A percentile compares a stretch with the other conserved stretches of the same genome.
Evolutionary conservation across 2,329 filamentous ascomycete species (phyloP).

Genomic region (Cercospora zeina): DNA sequence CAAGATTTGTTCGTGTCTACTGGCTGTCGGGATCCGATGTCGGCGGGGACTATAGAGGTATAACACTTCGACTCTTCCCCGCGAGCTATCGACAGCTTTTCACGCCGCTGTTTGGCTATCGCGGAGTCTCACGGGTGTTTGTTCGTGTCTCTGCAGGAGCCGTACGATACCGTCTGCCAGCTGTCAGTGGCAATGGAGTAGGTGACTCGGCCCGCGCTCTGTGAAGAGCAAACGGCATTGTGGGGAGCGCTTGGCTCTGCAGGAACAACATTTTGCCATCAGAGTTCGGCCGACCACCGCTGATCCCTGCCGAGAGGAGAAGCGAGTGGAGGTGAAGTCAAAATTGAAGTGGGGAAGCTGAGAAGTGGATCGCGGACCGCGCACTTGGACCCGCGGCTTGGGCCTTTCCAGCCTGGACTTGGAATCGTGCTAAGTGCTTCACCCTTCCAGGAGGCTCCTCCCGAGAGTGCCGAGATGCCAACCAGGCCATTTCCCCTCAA

Average conservation of each 20-base stretch:
- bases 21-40: conserved; percentile 9
- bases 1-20: not conserved
- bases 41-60: conserved; percentile 2
- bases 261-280: conserved; percentile 21
- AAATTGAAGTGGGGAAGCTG: conserved; percentile 12
- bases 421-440: not conserved
- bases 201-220: conserved; percentile 14
- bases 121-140: not conserved
- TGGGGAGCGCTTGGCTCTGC: conserved; percentile 17
- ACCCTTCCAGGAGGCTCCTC: conserved; percentile 1
- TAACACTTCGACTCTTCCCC: conserved; percentile 5
- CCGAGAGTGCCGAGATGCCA: conserved; percentile 19
- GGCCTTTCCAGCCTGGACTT: conserved; percentile 3
- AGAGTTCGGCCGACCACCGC: conserved; percentile 21
- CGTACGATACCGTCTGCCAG: not conserved
- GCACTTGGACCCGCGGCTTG: conserved; percentile 5
- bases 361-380: conserved; percentile 18
- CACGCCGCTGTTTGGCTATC: conserved; percentile 4
- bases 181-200: not conserved
- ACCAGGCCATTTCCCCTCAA: conserved; percentile 13
- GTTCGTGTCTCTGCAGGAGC: not conserved
- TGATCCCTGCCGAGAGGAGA: conserved; percentile 5
- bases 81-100: not conserved
- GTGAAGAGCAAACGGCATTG: not conserved
- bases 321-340: conserved; percentile 14